These are phyloP conservation scores for Monotropa hypopitys DNA, from an alignment of 179 eudicot species.

Conservation along the genomic window DNA sequence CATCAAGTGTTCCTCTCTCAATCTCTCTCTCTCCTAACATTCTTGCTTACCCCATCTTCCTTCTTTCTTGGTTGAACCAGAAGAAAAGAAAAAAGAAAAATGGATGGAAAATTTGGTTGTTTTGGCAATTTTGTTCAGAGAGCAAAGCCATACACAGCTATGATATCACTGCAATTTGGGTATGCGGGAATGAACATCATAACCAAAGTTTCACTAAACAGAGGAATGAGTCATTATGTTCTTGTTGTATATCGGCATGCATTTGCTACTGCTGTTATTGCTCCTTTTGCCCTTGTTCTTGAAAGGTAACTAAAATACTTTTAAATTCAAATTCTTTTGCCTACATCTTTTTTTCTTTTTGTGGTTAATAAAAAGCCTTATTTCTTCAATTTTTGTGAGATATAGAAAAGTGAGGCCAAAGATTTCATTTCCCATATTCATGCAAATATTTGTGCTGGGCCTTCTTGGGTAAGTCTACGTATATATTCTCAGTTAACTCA, in stretches of 20 bases:
- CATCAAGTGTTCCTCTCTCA: neutral
- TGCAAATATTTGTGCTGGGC: slow-evolving; percentile 66
- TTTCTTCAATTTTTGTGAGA: neutral
- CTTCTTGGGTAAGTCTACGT: slow-evolving; percentile 68
- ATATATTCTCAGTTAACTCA: neutral
- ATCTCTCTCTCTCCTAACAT: neutral
- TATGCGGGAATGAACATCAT: slow-evolving; percentile 80
- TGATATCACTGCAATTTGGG: slow-evolving; percentile 60
- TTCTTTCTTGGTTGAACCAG: neutral
- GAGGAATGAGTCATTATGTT: slow-evolving; percentile 79
- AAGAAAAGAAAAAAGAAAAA: neutral
- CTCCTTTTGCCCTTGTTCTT: slow-evolving; percentile 57
- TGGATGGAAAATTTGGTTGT: slow-evolving; percentile 32
- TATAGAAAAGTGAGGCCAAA: slow-evolving; percentile 52
- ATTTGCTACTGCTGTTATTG: slow-evolving; percentile 60
- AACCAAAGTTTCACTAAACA: slow-evolving; percentile 68
- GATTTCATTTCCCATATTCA: slow-evolving; percentile 50
- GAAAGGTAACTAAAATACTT: slow-evolving; percentile 33
- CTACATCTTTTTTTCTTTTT: too few species aligned
- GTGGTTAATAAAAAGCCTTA: neutral
- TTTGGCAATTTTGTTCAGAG: slow-evolving; percentile 22
- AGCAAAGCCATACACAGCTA: slow-evolving; percentile 59
- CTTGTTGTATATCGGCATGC: slow-evolving; percentile 69
- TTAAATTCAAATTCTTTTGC: neutral
- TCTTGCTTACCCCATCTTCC: neutral